A percentile compares a stretch with the other conserved stretches of the same genome.
These are phyloP conservation scores for Xenoacremonium recifei DNA, from an alignment of 2,329 filamentous ascomycete genomes.

Conservation along the genomic window DNA sequence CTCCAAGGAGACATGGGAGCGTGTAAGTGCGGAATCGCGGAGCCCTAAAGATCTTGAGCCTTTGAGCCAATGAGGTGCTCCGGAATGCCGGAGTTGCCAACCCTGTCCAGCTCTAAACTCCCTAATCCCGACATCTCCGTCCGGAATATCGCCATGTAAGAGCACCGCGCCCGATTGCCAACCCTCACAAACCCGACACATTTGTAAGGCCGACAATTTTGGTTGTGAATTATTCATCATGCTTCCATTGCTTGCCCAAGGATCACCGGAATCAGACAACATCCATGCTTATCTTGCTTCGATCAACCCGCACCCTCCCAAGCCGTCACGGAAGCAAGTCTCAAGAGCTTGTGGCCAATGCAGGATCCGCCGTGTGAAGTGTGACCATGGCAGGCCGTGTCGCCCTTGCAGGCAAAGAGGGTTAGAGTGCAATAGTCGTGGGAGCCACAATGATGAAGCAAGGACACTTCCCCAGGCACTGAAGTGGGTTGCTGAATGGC, in stretches of 20 bases:
- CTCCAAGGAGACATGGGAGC: no score
- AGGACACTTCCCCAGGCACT: conserved; percentile 14
- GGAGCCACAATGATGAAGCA: conserved; percentile 11
- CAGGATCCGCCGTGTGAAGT: conserved; percentile 19
- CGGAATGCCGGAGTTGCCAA: conserved; percentile 10
- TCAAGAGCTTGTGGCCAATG: conserved; percentile 22
- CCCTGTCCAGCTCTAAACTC: conserved; percentile 4
- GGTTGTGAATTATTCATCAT: background rate
- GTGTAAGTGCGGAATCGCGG: conserved; percentile 5
- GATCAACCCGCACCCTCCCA: background rate
- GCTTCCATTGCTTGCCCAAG: conserved; percentile 10
- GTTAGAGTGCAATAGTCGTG: conserved; percentile 10
- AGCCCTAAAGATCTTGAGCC: background rate
- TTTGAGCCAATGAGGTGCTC: conserved; percentile 3
- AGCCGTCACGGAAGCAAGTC: conserved; percentile 18
- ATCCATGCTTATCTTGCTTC: background rate
- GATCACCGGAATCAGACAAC: conserved; percentile 8
- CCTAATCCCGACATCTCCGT: conserved; percentile 14
- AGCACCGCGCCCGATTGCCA: no score
- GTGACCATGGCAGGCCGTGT: conserved; percentile 19
- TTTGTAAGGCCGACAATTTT: background rate
- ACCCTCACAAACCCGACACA: background rate
- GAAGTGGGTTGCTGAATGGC: conserved; percentile 1
- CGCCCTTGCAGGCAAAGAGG: conserved; percentile 13
- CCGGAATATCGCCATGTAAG: background rate